phyloP scores from a whole-genome alignment of 441 rosid genomes.

The Biscutella laevigata region DNA sequence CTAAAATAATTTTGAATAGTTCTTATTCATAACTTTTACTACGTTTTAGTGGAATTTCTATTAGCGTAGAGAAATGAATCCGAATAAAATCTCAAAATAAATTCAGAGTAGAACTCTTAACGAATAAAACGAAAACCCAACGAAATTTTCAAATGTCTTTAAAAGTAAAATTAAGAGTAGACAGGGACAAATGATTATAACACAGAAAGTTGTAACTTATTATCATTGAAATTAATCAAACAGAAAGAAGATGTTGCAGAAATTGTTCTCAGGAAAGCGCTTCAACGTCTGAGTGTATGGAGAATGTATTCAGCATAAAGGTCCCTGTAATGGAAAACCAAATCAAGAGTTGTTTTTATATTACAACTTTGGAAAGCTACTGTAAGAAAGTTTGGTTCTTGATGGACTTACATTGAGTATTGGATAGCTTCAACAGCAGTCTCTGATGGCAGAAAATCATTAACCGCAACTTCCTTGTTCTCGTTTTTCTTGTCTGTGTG shows the following conservation, averaged over 20 bases:
- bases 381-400: background rate
- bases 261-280: background rate
- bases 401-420: slow-evolving; percentile 28
- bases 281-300: slow-evolving; percentile 63
- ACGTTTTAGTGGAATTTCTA: too few species aligned
- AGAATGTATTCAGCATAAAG: slow-evolving; percentile 86
- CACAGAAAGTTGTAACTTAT: too few species aligned
- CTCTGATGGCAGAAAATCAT: slow-evolving; percentile 30
- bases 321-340: slow-evolving; percentile 46
- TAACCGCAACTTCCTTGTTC: slow-evolving; percentile 37
- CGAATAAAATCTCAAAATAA: too few species aligned
- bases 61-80: too few species aligned
- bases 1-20: too few species aligned
- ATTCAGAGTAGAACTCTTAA: background rate
- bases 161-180: background rate
- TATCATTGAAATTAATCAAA: slow-evolving; percentile 12
- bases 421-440: slow-evolving; percentile 30
- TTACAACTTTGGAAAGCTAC: background rate
- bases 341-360: background rate
- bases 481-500: slow-evolving; percentile 32
- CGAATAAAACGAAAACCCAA: background rate
- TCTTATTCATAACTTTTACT: too few species aligned
- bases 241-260: background rate
- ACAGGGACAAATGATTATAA: slow-evolving; percentile 3
- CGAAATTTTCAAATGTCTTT: background rate